Percentiles rank a stretch among this genome's conserved stretches.
These are phyloP conservation scores for Botrytis sinoallii DNA, from an alignment of 2,329 filamentous ascomycete species.

Conservation along the genomic window DNA sequence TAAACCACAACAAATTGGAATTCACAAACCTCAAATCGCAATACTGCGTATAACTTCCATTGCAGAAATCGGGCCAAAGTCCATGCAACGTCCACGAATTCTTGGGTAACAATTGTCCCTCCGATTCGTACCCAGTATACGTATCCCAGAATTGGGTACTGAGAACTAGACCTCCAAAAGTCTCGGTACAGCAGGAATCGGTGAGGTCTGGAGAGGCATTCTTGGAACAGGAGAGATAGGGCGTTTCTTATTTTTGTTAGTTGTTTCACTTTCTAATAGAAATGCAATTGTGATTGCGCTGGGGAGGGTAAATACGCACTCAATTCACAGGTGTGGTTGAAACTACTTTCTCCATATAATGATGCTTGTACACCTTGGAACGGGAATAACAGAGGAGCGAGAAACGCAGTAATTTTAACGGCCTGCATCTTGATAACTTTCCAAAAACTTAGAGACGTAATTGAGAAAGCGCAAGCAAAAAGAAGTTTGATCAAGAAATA, in stretches of 20 bases:
- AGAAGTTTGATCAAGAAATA: neutral
- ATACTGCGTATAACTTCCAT: constrained; percentile 63
- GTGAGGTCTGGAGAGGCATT: constrained; percentile 45
- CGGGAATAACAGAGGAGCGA: constrained; percentile 1
- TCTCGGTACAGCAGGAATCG: constrained; percentile 64
- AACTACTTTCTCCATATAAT: constrained; percentile 31
- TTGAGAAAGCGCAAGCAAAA: neutral
- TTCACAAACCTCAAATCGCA: constrained; percentile 52
- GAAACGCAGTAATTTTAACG: neutral
- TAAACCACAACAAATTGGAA: neutral
- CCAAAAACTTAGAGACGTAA: neutral
- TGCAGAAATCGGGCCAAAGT: constrained; percentile 46
- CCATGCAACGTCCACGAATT: constrained; percentile 52
- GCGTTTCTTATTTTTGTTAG: constrained; percentile 27
- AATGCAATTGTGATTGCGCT: neutral
- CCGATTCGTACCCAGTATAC: constrained; percentile 56
- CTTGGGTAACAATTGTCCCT: constrained; percentile 56
- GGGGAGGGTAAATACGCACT: constrained; percentile 19
- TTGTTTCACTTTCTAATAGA: neutral
- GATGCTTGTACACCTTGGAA: constrained; percentile 19
- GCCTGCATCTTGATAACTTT: neutral
- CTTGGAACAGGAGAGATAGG: constrained; percentile 48
- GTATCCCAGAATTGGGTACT: constrained; percentile 64
- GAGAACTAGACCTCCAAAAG: constrained; percentile 60
- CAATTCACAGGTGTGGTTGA: constrained; percentile 33